Evolutionary conservation across 768 basidiomycete genomes (phyloP), one percentile per base, ranked within the genome.

Genomic region (Holtermanniella nyarrowii): DNA sequence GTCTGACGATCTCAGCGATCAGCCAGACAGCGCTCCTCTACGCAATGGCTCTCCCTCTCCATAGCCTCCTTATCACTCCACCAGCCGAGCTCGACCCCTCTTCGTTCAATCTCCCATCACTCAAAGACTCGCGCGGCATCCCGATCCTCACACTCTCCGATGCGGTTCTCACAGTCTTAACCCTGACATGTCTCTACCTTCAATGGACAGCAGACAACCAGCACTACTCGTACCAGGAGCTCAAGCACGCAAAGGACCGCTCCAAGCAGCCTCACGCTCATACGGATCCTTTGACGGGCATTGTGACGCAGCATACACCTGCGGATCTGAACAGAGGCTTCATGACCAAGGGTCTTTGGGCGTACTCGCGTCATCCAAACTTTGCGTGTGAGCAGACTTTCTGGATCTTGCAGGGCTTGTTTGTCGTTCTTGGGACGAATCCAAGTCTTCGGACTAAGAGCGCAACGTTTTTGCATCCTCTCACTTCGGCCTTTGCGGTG

Each of bases 161-260:
- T 61, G 77, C 79, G 57, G 43, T 76, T 21, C 78, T 95, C 25
- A 77, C 80, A 5, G 59, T 69, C 0, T 65, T 83, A 3, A 81
- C 83, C 2, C 71, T 93, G 7, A 50, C 77, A 14, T 72, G 80
- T 14, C 69, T 93, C 42, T 76, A 73, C 1, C 56, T 81, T 27
- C 91, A 97, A 66, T 88, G 86, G 73, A 81, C 78, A 0, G 79
- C 91, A 3, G 93, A 97, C 70, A 89, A 91, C 59, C 87, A 90
- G 67, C 93, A 96, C 61, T 90, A 80, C 70, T 80, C 84, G 2
- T 93, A 77, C 71, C 74, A 77, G 57, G 79, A 79, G 0, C 85
- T 82, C 72, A 96, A 97, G 69, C 80, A 81, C 54, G 23, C 31
- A 13, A 13, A 49, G 31, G 46, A 37, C 20, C n/a, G n/a, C n/a